These are phyloP conservation scores for Populus hybrid DNA, from an alignment of 441 rosid species.

Conservation along the genomic window DNA sequence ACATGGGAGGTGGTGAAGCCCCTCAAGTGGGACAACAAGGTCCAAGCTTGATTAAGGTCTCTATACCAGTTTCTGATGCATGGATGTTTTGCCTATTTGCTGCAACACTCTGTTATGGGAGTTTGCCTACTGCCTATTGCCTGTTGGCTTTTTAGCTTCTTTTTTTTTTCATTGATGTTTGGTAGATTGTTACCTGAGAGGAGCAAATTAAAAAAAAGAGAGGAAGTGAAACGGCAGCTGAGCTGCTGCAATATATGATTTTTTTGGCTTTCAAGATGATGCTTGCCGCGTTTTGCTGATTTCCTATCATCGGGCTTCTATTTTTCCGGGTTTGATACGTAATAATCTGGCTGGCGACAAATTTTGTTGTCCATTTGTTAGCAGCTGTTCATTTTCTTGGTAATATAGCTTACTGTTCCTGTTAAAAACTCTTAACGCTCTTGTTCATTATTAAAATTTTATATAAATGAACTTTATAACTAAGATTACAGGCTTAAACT, in stretches of 20 bases:
- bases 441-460: too few species aligned
- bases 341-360: not conserved
- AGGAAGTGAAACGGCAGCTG: not conserved
- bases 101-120: slow-evolving; percentile 27
- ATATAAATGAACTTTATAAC: too few species aligned
- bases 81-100: slow-evolving; percentile 44
- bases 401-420: not conserved
- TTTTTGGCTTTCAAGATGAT: not conserved
- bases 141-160: not conserved
- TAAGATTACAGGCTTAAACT: too few species aligned
- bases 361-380: too few species aligned
- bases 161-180: not conserved
- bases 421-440: too few species aligned
- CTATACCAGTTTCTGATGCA: slow-evolving; percentile 44
- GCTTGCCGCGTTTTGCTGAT: not conserved
- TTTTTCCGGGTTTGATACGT: not conserved
- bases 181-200: not conserved
- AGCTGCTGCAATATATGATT: not conserved
- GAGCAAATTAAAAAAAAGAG: not conserved
- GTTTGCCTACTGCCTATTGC: not conserved
- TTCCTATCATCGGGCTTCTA: not conserved
- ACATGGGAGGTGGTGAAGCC: slow-evolving; percentile 32
- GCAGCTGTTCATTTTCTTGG: not conserved
- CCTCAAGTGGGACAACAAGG: slow-evolving; percentile 20
- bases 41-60: slow-evolving; percentile 37